These are phyloP conservation scores for Spathaspora sp. DNA, from an alignment of 1,139 yeast genomes.

Conservation along the genomic window DNA sequence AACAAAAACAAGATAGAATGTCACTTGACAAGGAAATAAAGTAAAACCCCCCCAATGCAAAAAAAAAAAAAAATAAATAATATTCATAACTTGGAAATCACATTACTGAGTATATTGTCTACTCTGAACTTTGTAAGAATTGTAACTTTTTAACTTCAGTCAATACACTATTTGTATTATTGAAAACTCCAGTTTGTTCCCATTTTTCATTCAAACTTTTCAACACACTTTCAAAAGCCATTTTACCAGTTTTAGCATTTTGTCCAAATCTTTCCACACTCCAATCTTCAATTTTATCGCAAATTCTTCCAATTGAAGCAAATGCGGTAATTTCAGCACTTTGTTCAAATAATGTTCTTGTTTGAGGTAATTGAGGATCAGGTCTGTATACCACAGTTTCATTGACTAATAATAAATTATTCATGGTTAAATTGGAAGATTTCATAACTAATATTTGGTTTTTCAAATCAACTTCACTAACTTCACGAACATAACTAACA, in stretches of 20 bases:
- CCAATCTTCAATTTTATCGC: slow-evolving; percentile 91
- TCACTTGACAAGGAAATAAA: background rate
- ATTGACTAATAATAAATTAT: slow-evolving; percentile 70
- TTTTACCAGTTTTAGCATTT: slow-evolving; percentile 78
- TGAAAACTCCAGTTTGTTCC: slow-evolving; percentile 46
- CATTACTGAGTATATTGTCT: background rate
- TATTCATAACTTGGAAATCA: background rate
- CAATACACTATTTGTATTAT: slow-evolving; percentile 11
- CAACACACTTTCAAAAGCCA: slow-evolving; percentile 82
- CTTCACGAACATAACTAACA: slow-evolving; percentile 81
- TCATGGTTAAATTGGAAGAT: slow-evolving; percentile 85
- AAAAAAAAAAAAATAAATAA: background rate
- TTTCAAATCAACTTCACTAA: slow-evolving; percentile 76
- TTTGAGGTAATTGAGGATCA: slow-evolving; percentile 48
- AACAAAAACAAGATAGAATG: background rate
- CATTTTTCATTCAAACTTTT: slow-evolving; percentile 51
- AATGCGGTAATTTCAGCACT: slow-evolving; percentile 88
- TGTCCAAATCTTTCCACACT: slow-evolving; percentile 84
- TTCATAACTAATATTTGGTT: slow-evolving; percentile 70
- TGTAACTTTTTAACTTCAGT: slow-evolving; percentile 4
- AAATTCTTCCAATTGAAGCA: slow-evolving; percentile 64
- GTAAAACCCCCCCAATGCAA: slow-evolving; percentile 2
- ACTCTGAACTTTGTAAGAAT: background rate
- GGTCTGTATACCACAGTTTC: slow-evolving; percentile 85
- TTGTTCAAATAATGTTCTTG: slow-evolving; percentile 68